Evolutionary conservation across 1,139 yeast species (phyloP).

Genomic region (Pichia sp.): DNA sequence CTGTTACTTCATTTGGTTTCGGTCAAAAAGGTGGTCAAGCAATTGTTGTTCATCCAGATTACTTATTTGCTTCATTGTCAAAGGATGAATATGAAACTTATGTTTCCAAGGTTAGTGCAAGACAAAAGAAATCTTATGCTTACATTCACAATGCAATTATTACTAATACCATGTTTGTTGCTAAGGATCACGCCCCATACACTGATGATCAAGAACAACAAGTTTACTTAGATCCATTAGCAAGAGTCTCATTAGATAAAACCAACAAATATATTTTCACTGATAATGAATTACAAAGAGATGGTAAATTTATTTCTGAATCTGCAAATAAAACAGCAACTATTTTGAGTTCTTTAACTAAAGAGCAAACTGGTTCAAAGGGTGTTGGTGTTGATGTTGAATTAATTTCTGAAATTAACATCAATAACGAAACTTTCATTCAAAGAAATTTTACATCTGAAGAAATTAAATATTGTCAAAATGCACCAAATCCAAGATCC

Average conservation of each 20-base stretch:
- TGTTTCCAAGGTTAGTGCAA: slow-evolving; percentile 60
- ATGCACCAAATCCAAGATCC: slow-evolving; percentile 73
- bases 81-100: slow-evolving; percentile 64
- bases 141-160: slow-evolving; percentile 95
- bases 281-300: slow-evolving; percentile 36
- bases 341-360: slow-evolving; percentile 38
- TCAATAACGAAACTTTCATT: slow-evolving; percentile 80
- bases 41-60: slow-evolving; percentile 85
- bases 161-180: slow-evolving; percentile 84
- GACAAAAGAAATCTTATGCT: slow-evolving; percentile 89
- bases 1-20: slow-evolving; percentile 95
- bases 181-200: slow-evolving; percentile 93
- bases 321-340: slow-evolving; percentile 38
- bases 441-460: slow-evolving; percentile 82
- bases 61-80: slow-evolving; percentile 78
- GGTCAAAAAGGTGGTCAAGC: slow-evolving; percentile 99
- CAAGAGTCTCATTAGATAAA: slow-evolving; percentile 56
- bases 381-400: slow-evolving; percentile 98
- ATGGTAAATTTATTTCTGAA: slow-evolving; percentile 30
- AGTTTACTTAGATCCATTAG: slow-evolving; percentile 94
- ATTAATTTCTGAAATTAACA: slow-evolving; percentile 70
- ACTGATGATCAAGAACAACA: slow-evolving; percentile 76
- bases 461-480: slow-evolving; percentile 73
- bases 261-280: slow-evolving; percentile 46
- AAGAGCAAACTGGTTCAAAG: slow-evolving; percentile 47